phyloP scores from a whole-genome alignment of 2,329 filamentous ascomycete species.

The Colletotrichum sp. region DNA sequence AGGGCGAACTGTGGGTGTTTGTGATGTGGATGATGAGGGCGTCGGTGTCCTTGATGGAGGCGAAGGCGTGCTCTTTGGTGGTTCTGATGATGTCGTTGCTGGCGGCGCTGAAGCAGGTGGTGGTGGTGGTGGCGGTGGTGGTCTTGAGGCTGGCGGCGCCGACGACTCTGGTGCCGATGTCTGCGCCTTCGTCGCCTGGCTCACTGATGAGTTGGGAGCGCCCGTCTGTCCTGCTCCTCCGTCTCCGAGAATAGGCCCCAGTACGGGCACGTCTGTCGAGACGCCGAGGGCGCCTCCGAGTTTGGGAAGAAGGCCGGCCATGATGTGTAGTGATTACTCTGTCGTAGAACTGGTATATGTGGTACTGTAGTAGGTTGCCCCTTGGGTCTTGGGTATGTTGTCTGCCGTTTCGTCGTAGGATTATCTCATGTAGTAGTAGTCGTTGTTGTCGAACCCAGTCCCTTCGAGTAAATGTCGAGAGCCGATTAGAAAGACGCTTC shows the following conservation, averaged over 20 bases:
- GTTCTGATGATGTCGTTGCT: neutral
- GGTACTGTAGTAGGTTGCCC: neutral
- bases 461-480: neutral
- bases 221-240: neutral
- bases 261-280: neutral
- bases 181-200: neutral
- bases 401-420: neutral
- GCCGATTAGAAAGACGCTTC: neutral
- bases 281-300: neutral
- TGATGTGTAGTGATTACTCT: neutral
- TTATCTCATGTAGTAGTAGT: neutral
- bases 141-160: neutral
- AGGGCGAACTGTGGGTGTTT: neutral
- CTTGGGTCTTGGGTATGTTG: neutral
- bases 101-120: neutral
- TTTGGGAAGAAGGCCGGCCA: constrained; percentile 8
- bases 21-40: neutral
- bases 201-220: neutral
- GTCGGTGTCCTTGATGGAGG: neutral
- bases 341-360: neutral
- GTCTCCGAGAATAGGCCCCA: neutral
- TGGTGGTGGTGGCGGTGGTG: neutral
- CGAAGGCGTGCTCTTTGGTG: neutral
- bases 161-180: neutral
- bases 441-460: neutral